Evolutionary conservation across 441 rosid species (phyloP), one percentile per base, ranked within the genome.

Genomic region (Daphne laureola): DNA sequence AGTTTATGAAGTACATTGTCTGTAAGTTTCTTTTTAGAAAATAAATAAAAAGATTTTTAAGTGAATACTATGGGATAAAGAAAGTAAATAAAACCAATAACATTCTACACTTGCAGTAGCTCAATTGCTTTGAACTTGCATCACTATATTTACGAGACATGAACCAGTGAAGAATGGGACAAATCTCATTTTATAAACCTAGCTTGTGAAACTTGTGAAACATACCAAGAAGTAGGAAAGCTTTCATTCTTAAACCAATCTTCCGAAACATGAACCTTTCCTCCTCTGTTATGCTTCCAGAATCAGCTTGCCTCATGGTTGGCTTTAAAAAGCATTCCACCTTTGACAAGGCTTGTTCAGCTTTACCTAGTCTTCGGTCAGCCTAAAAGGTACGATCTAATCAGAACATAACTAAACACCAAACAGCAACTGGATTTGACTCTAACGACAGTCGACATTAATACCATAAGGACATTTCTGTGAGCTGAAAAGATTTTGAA

Each of bases 191-290:
- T 31, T 5, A 5, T 0, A 31, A 31, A 31, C 8, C 6, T n/a
- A n/a, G n/a, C n/a, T n/a, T n/a, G n/a, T n/a, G n/a, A n/a, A 3
- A 8, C 36, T 31, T 8, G 36, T 8, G 50, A 43, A 41, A 23
- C 26, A 58, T 86, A 92, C 96, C 98, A 57, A 92, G 84, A 67
- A 88, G 96, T 59, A 86, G 71, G 80, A 86, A 92, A 65, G 96
- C 92, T 71, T 92, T 89, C 98, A 92, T 92, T 75, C 63, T 86
- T 64, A 89, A 71, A 51, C 96, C 96, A 51, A 92, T 90, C 86
- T 92, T 92, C 54, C 90, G 90, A 65, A 89, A 92, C 98, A 92
- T 92, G 78, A 75, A 92, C 71, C 98, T 86, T 65, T 92, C 98
- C 73, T 92, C 98, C 31, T 89, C 90, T 53, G 90, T 80, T 61